phyloP scores from a whole-genome alignment of 805 yeast genomes.

The Cyberlindnera lachancei region DNA sequence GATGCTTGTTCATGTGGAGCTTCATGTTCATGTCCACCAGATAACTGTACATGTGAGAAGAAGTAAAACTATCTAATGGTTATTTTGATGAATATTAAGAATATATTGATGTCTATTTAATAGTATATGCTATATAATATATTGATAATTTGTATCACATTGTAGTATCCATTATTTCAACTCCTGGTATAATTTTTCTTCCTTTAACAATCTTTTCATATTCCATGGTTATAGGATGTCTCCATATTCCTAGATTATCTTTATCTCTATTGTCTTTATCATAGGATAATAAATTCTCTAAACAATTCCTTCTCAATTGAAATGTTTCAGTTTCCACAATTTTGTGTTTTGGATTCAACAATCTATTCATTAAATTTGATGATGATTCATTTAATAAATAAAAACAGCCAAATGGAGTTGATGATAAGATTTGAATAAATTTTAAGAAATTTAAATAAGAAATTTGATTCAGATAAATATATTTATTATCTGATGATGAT shows the following conservation, averaged over 20 bases:
- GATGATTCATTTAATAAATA: too few species aligned
- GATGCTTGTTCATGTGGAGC: constrained; percentile 3
- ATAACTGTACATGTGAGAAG: constrained; percentile 2
- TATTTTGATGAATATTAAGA: too few species aligned
- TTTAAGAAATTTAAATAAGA: too few species aligned
- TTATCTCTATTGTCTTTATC: too few species aligned
- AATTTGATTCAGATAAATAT: too few species aligned
- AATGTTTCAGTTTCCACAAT: constrained; percentile 17
- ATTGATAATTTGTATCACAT: too few species aligned
- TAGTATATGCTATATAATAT: too few species aligned
- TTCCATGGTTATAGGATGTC: constrained; percentile 8
- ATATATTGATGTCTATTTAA: too few species aligned
- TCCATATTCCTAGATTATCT: constrained; percentile 20
- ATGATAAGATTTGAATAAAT: too few species aligned
- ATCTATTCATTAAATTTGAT: constrained; percentile 18
- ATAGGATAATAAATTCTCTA: constrained; percentile 9
- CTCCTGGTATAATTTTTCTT: constrained; percentile 6
- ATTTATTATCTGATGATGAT: too few species aligned
- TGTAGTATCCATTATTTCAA: constrained; percentile 6
- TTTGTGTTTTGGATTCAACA: constrained; percentile 1
- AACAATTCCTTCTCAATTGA: constrained; percentile 13
- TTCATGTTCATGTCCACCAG: constrained; percentile 3
- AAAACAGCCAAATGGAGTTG: too few species aligned
- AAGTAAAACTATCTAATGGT: neutral
- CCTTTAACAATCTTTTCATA: constrained; percentile 11